These are phyloP conservation scores for Didymosphaeria variabile DNA, from an alignment of 2,329 filamentous ascomycete species.

Conservation along the genomic window DNA sequence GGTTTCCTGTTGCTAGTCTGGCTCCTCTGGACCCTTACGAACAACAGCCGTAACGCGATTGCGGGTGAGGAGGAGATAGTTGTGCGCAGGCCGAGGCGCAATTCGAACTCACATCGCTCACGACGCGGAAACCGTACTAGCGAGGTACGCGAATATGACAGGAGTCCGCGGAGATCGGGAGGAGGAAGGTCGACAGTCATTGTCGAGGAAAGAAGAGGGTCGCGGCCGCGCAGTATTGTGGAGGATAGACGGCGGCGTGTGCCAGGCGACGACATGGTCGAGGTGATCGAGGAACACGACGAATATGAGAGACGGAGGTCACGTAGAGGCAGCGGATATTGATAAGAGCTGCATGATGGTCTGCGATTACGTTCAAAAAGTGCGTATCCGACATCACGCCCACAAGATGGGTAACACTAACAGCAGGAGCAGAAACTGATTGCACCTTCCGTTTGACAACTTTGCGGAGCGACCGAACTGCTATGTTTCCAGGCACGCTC, in stretches of 20 bases:
- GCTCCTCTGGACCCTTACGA: constrained; percentile 57
- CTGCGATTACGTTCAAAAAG: background rate
- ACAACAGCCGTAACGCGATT: constrained; percentile 49
- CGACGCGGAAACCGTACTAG: constrained; percentile 40
- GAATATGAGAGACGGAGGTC: constrained; percentile 49
- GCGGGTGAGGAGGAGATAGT: constrained; percentile 68
- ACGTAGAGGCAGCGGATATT: constrained; percentile 55
- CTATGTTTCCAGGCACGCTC: background rate
- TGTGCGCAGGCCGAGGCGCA: constrained; percentile 42
- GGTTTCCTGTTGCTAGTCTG: constrained; percentile 64
- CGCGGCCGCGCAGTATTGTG: constrained; percentile 51
- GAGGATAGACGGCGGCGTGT: constrained; percentile 53
- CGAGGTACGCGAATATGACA: constrained; percentile 45
- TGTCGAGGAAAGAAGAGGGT: constrained; percentile 47
- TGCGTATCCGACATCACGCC: background rate
- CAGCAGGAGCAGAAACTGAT: background rate
- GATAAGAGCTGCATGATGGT: constrained; percentile 50
- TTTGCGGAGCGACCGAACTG: background rate
- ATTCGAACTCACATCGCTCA: constrained; percentile 37
- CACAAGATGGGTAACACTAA: background rate
- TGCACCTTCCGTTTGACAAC: background rate
- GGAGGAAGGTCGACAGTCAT: constrained; percentile 46
- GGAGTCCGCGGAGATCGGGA: constrained; percentile 44
- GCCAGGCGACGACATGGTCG: constrained; percentile 63
- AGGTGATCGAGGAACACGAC: constrained; percentile 67